These are phyloP conservation scores for Canavalia gladiata DNA, from an alignment of 306 rosid species.

Conservation along the genomic window DNA sequence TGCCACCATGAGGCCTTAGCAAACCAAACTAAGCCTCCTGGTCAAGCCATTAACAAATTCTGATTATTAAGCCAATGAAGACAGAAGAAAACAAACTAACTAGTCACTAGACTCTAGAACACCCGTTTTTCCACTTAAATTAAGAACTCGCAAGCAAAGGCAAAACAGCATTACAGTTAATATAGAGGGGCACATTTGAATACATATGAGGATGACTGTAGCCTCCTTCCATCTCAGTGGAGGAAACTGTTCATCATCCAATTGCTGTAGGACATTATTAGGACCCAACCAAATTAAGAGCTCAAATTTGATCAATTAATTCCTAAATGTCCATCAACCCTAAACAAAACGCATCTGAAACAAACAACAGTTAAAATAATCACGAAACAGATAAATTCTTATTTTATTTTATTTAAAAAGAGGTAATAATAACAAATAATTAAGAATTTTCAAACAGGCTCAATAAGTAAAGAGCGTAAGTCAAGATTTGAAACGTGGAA, in stretches of 20 bases:
- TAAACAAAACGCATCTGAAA: background rate
- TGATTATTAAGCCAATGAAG: background rate
- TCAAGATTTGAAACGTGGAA: background rate
- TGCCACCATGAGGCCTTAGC: background rate
- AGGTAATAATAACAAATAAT: background rate
- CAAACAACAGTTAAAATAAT: background rate
- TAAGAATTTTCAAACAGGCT: background rate
- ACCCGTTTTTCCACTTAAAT: background rate
- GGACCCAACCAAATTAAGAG: conserved; percentile 64
- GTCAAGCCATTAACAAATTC: conserved; percentile 8
- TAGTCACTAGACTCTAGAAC: background rate
- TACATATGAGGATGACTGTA: conserved; percentile 54
- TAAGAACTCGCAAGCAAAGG: background rate
- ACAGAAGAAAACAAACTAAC: conserved; percentile 18
- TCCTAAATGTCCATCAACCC: conserved; percentile 62
- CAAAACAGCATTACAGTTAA: background rate
- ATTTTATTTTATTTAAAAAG: background rate
- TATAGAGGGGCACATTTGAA: background rate
- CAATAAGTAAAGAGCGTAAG: background rate
- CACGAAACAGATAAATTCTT: background rate
- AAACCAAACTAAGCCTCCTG: conserved; percentile 19
- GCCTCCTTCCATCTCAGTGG: conserved; percentile 73
- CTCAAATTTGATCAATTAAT: conserved; percentile 59
- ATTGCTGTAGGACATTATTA: conserved; percentile 72
- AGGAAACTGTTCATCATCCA: conserved; percentile 91